phyloP scores from a whole-genome alignment of 495 filamentous ascomycete species.

The Hypoxylon lenormandii region DNA sequence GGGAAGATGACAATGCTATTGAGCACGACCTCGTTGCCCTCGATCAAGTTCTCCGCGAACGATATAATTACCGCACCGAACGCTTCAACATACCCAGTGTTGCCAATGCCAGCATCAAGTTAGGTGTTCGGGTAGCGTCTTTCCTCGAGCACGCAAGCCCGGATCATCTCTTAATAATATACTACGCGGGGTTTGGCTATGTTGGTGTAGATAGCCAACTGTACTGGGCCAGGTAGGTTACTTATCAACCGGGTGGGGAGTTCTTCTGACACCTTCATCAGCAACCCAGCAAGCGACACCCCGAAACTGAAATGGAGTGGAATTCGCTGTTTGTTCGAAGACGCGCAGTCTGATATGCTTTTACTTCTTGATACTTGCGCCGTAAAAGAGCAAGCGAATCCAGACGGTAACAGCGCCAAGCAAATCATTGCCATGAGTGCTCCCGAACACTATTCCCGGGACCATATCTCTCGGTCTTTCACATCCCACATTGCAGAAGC shows the following conservation, averaged over 20 bases:
- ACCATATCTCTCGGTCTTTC: constrained; percentile 63
- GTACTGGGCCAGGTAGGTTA: constrained; percentile 68
- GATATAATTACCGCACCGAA: constrained; percentile 66
- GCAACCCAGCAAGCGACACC: constrained; percentile 58
- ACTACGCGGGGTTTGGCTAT: constrained; percentile 67
- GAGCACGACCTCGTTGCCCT: constrained; percentile 62
- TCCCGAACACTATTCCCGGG: constrained; percentile 60
- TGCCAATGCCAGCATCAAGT: constrained; percentile 64
- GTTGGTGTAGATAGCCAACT: constrained; percentile 64
- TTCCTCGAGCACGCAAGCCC: constrained; percentile 64
- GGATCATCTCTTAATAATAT: constrained; percentile 68
- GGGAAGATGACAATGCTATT: constrained; percentile 66
- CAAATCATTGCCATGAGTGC: constrained; percentile 67
- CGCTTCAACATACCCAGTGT: constrained; percentile 65
- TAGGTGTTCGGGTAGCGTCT: constrained; percentile 63
- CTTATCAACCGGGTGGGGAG: constrained; percentile 13
- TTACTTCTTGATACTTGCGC: constrained; percentile 63
- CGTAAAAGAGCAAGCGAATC: constrained; percentile 55
- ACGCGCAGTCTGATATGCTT: constrained; percentile 63
- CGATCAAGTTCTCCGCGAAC: constrained; percentile 64
- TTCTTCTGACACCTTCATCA: constrained; percentile 45
- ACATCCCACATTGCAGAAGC: constrained; percentile 63
- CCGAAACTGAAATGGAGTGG: constrained; percentile 63
- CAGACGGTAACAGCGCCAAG: constrained; percentile 63
- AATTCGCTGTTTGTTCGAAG: constrained; percentile 63